Conservation (phyloP, 164 flowering plant species). For the Hamamelis virginiana region DNA sequence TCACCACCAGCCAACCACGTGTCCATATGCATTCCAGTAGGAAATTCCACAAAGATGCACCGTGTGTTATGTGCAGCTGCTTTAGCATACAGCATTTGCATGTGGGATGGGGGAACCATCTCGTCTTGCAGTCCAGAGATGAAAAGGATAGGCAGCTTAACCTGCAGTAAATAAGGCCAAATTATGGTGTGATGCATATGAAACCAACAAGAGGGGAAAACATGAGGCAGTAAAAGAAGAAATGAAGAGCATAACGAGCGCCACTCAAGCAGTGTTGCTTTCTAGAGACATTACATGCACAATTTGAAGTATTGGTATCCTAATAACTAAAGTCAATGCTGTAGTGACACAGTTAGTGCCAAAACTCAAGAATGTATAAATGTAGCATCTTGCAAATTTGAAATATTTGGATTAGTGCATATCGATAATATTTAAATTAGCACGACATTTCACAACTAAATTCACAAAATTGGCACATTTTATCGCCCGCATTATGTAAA, state of each 20-base stretch:
- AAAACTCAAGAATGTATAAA: not conserved
- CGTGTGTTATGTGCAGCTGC: conserved; percentile 67
- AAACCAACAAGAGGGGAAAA: not conserved
- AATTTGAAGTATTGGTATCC: not conserved
- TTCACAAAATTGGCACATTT: not conserved
- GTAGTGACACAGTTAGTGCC: not conserved
- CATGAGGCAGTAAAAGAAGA: not conserved
- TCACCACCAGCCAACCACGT: conserved; percentile 98
- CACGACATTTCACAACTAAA: not conserved
- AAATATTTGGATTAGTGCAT: too few relatives aligned
- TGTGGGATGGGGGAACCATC: conserved; percentile 96
- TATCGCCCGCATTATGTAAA: not conserved
- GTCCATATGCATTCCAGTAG: conserved; percentile 98
- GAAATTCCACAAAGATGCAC: conserved; percentile 79
- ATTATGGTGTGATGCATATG: not conserved
- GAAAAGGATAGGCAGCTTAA: conserved; percentile 86
- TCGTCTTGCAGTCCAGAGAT: conserved; percentile 96
- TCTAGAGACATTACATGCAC: not conserved
- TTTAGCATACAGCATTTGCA: conserved; percentile 86
- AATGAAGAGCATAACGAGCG: not conserved
- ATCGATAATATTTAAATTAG: too few relatives aligned
- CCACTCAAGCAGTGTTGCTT: not conserved
- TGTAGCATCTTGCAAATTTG: too few relatives aligned
- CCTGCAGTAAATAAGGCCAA: conserved; percentile 38
- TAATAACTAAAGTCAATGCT: not conserved